Evolutionary conservation across 805 yeast species (phyloP).

Genomic region (Hanseniaspora occidentalis): DNA sequence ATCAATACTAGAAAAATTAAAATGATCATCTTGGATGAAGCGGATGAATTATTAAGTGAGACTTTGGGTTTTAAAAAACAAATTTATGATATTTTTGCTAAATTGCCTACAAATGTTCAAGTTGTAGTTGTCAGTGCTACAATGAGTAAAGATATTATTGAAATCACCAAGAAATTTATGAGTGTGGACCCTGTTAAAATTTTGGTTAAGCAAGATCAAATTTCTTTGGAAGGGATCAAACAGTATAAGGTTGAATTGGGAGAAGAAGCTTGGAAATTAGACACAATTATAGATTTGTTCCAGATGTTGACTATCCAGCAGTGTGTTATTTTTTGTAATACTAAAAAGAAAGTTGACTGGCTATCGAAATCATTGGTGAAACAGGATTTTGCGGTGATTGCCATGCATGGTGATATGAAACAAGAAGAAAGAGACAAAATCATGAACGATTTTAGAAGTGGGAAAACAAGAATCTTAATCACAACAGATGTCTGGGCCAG

Average conservation of each 20-base stretch:
- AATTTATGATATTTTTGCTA: slow-evolving; percentile 84
- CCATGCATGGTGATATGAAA: slow-evolving; percentile 94
- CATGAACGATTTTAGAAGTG: slow-evolving; percentile 93
- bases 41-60: slow-evolving; percentile 84
- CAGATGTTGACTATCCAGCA: slow-evolving; percentile 93
- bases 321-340: slow-evolving; percentile 96
- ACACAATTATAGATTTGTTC: slow-evolving; percentile 86
- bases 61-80: slow-evolving; percentile 88
- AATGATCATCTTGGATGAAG: slow-evolving; percentile 89
- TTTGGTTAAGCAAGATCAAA: slow-evolving; percentile 88
- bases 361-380: slow-evolving; percentile 61
- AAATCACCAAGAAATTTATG: slow-evolving; percentile 87
- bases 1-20: slow-evolving; percentile 65
- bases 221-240: slow-evolving; percentile 89
- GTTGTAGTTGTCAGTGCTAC: slow-evolving; percentile 94
- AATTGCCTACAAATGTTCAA: slow-evolving; percentile 80
- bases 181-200: slow-evolving; percentile 79
- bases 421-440: slow-evolving; percentile 89
- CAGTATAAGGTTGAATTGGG: slow-evolving; percentile 87
- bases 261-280: slow-evolving; percentile 89
- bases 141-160: slow-evolving; percentile 83
- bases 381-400: slow-evolving; percentile 78
- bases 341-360: slow-evolving; percentile 88
- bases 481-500: slow-evolving; percentile 95
- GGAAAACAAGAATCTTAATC: slow-evolving; percentile 83